Base-by-base conservation (phyloP, 345 rosid genomes). In the Pelargonium nanum region DNA sequence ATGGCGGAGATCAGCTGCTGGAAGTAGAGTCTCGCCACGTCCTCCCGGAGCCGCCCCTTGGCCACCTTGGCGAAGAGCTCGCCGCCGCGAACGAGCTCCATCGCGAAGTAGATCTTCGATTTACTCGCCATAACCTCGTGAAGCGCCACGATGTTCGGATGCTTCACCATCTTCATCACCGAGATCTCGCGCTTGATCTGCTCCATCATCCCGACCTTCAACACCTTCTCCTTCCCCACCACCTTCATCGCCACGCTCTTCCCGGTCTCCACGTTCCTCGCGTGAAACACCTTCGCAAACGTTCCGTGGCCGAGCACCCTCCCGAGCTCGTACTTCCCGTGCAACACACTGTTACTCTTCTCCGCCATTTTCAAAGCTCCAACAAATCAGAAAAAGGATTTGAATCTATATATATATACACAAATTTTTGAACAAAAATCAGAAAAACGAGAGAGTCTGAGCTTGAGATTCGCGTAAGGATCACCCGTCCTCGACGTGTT, bases 401-500 rank as follows among this genome's bases (percentile, higher is more conserved):
- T 17, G 8, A 22, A 50, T 19, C 45, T 1, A n/a, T 12, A 22
- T 19, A 24, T n/a, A 15, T 40, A 58, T 17, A 10, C 0, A 22
- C 16, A 58, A 3, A 19, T 2, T 8, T 34, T 24, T 5, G 17
- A 0, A 44, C 23, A 24, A 25, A 6, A 13, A 24, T 0, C 12
- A 19, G 1, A 8, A 21, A 56, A 19, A 9, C 19, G 17, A 1
- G 26, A 56, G 23, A 22, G 1, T n/a, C 17, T 1, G 2, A 19
- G 13, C 24, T 13, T 5, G n/a, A 13, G 6, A 12, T 0, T 24
- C 4, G 55, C 4, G 21, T 0, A 55, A 9, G 57, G 77, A 78
- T 88, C 95, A 88, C 88, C 96, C 98, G 90, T 91, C 98, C 65
- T 88, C 98, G 55, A 91, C 92, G 87, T 88, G 87, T 74, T 91